A percentile compares a stretch with the other conserved stretches of the same genome.
Evolutionary conservation across 257 asterid species (phyloP).

Genomic region (Gardenia jasminoides): DNA sequence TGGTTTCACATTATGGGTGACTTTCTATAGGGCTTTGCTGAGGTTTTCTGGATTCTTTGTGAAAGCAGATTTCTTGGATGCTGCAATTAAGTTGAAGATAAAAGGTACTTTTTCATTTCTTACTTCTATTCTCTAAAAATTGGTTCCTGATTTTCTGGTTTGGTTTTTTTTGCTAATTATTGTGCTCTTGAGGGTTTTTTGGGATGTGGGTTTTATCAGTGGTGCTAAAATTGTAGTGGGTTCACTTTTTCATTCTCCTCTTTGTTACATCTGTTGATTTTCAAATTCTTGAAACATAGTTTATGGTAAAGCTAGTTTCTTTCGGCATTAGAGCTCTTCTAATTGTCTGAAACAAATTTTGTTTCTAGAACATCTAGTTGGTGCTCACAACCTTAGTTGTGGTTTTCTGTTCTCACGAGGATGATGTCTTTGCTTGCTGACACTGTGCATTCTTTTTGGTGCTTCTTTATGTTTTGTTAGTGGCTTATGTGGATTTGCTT

Average conservation of each 20-base stretch:
- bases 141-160: conserved; percentile 15
- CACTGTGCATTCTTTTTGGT: not conserved
- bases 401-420: not conserved
- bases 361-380: not conserved
- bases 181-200: conserved; percentile 2
- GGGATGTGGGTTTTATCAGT: conserved; percentile 18
- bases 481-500: not conserved
- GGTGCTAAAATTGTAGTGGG: conserved; percentile 4
- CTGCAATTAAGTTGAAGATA: not conserved
- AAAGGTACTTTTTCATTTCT: not conserved
- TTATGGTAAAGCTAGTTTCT: conserved; percentile 14
- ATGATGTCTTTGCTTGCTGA: not conserved
- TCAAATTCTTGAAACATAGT: conserved; percentile 11
- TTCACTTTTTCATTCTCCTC: not conserved
- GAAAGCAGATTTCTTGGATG: not conserved
- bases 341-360: not conserved
- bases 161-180: not conserved
- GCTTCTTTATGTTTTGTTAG: too few species aligned
- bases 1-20: not conserved
- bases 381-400: not conserved
- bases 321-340: not conserved
- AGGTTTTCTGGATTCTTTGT: conserved; percentile 7
- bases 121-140: not conserved
- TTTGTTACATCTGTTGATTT: not conserved
- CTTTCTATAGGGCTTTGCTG: conserved; percentile 1